A percentile compares a stretch with the other conserved stretches of the same genome.
Evolutionary conservation across 2,329 filamentous ascomycete species (phyloP).

Genomic region (Onygenales sp.): DNA sequence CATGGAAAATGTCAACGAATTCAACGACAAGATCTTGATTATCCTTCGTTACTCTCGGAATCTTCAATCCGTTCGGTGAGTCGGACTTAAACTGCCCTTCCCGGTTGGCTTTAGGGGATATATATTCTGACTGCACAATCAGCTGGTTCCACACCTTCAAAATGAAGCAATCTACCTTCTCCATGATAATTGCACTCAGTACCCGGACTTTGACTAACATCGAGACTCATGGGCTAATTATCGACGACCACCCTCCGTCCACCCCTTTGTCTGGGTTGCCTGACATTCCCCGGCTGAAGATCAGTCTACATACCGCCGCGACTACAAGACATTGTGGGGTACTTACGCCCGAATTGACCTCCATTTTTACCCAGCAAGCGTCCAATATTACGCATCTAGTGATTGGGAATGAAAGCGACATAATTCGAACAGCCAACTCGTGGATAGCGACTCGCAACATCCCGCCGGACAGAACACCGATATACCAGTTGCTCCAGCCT

Average conservation of each 20-base stretch:
- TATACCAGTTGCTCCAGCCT: background rate
- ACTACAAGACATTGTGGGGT: background rate
- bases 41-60: background rate
- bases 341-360: background rate
- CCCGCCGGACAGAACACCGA: background rate
- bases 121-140: background rate
- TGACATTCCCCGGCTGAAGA: background rate
- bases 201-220: background rate
- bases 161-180: background rate
- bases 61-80: background rate
- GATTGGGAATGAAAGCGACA: background rate
- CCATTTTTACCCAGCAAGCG: no score
- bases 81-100: background rate
- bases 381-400: no score
- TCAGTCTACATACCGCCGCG: background rate
- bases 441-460: background rate
- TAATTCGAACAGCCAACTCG: background rate
- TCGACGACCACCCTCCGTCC: background rate
- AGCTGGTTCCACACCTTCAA: conserved; percentile 2
- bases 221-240: background rate
- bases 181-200: background rate
- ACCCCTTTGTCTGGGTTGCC: background rate
- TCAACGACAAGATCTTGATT: background rate
- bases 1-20: background rate
- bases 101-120: background rate